Base-by-base conservation (phyloP, 441 rosid species). In the Populus hybrid region DNA sequence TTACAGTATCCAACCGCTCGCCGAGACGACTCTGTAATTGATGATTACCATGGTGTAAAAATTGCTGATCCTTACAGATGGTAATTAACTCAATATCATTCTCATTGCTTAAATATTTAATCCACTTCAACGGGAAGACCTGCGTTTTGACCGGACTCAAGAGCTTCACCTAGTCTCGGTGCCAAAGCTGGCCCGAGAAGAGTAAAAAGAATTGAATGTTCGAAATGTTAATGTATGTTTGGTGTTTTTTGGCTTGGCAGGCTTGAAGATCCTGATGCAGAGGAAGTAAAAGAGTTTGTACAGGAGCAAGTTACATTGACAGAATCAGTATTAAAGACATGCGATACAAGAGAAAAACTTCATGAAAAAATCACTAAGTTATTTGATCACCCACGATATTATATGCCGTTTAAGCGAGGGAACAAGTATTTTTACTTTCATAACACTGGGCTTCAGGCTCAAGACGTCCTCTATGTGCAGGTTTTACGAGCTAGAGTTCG, bases 181-280 rank as follows among this genome's bases (percentile, higher is more conserved):
- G 5, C 36, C 5, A 16, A 50, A 50, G 59, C 8, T 50, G 8
- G 59, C 59, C 59, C 59, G 59, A 50, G 8, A 50, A 16, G 2
- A 50, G 20, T 16, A 50, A 6, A 50, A 50, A 0, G 0, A 50
- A 50, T 16, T 50, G 59, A 50, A 16, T 50, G 59, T 6, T 14
- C 20, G n/a, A 50, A 16, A 50, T 14, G 20, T 16, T 50, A 50
- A 16, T 50, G 59, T 63, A 67, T 57, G 64, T 65, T 66, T 50
- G 3, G 16, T 67, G 14, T 78, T 50, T 12, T 68, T n/a, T 75
- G 16, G 42, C 53, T 64, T n/a, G 23, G 20, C 75, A 96, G 98
- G 98, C 90, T 94, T 24, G 98, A 97, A 82, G 97, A 94, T 89
- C 92, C 97, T 10, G 97, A 97, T 64, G 89, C 94, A 2, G 92